Evolutionary conservation across 177 flowering plant species (phyloP).

Genomic region (Vitis hybrid): DNA sequence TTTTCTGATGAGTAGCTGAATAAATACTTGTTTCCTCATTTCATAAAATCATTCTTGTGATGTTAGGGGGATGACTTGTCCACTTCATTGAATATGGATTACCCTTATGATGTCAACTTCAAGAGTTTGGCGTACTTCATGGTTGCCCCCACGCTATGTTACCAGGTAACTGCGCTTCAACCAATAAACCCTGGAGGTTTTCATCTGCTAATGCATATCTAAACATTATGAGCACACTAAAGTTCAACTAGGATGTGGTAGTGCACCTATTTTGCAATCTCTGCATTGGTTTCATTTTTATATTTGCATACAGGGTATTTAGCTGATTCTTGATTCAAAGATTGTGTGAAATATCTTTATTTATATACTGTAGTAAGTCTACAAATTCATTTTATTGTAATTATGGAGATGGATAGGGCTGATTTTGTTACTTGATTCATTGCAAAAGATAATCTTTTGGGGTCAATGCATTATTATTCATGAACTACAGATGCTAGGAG

Average conservation of each 20-base stretch:
- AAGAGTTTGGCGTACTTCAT: slow-evolving; percentile 86
- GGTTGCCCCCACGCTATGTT: slow-evolving; percentile 96
- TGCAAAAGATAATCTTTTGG: no score
- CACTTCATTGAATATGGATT: slow-evolving; percentile 30
- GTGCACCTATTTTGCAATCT: neutral
- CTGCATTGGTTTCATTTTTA: neutral
- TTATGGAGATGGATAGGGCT: no score
- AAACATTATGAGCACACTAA: neutral
- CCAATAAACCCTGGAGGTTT: neutral
- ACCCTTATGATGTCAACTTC: slow-evolving; percentile 48
- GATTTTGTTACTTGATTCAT: no score
- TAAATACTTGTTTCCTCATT: neutral
- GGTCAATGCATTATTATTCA: no score
- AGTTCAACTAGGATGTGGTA: neutral
- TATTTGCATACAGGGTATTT: neutral
- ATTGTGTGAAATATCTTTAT: neutral
- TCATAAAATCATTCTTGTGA: slow-evolving; percentile 5
- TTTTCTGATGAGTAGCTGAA: neutral
- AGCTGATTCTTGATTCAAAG: neutral
- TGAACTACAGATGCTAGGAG: no score
- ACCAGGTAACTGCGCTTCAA: slow-evolving; percentile 60
- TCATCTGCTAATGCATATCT: neutral
- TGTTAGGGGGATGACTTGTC: slow-evolving; percentile 54
- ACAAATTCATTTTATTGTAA: no score
- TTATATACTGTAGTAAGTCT: neutral